Evolutionary conservation across 768 basidiomycete genomes (phyloP).

Genomic region (Boletus huronensis): DNA sequence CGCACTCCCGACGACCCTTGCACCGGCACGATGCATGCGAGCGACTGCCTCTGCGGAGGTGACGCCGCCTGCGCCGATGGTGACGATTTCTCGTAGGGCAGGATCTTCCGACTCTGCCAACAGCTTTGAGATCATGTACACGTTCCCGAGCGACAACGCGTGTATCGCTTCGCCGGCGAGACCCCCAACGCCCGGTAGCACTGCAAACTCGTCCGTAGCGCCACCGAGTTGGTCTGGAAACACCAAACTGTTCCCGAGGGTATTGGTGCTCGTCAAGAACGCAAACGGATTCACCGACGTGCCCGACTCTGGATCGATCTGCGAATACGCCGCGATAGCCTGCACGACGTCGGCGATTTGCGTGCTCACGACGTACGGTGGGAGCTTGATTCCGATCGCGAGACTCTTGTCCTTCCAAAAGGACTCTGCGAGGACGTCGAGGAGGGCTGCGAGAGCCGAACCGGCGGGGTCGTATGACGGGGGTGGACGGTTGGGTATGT

Average conservation of each 20-base stretch:
- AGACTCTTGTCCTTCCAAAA: constrained; percentile 50
- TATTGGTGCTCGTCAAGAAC: constrained; percentile 80
- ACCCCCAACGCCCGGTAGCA: constrained; percentile 66
- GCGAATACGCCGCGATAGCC: constrained; percentile 41
- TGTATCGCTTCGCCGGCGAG: constrained; percentile 77
- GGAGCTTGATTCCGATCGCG: constrained; percentile 73
- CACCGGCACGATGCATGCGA: constrained; percentile 76
- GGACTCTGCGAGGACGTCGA: constrained; percentile 50
- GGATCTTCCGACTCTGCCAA: constrained; percentile 40
- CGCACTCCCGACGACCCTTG: constrained; percentile 64
- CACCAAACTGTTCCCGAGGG: constrained; percentile 65
- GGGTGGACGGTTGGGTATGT: constrained; percentile 60
- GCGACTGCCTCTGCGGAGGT: constrained; percentile 52
- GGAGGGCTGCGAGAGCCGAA: constrained; percentile 43
- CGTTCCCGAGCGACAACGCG: constrained; percentile 75
- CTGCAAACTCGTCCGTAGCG: constrained; percentile 41
- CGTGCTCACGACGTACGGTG: constrained; percentile 63
- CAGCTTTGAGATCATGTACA: constrained; percentile 55
- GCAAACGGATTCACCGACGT: constrained; percentile 48
- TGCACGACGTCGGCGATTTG: constrained; percentile 58
- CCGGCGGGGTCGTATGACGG: constrained; percentile 58
- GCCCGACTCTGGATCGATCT: constrained; percentile 3
- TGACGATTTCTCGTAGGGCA: constrained; percentile 45
- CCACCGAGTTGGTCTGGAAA: constrained; percentile 51
- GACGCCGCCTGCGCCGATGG: constrained; percentile 86